Evolutionary conservation across 83 land plant species (phyloP).

Genomic region (Thuja plicata): DNA sequence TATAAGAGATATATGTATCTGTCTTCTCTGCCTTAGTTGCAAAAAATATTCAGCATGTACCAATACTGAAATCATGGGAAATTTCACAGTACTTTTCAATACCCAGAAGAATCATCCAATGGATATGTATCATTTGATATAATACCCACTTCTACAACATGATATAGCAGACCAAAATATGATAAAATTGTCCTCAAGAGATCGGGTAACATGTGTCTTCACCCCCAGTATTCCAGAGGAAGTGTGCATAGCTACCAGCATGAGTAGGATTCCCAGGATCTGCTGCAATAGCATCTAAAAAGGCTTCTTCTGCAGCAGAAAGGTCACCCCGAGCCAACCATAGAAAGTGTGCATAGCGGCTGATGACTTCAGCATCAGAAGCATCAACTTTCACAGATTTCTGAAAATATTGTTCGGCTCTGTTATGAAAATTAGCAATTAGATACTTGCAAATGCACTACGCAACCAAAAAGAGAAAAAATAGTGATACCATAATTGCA

Average conservation of each 20-base stretch:
- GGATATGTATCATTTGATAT: neutral
- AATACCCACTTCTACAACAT: conserved; percentile 9
- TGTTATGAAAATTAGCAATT: conserved; percentile 23
- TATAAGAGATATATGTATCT: neutral
- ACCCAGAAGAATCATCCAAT: neutral
- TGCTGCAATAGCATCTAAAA: conserved; percentile 58
- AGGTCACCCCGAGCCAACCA: conserved; percentile 74
- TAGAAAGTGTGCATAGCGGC: conserved; percentile 72
- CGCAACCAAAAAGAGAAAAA: neutral
- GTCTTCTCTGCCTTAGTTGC: conserved; percentile 6
- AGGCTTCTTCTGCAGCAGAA: conserved; percentile 74
- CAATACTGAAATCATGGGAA: neutral
- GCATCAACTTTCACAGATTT: conserved; percentile 59
- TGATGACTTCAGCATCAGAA: conserved; percentile 68
- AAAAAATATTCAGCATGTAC: conserved; percentile 5
- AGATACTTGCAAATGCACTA: neutral
- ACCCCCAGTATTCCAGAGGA: conserved; percentile 86
- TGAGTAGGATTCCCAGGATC: conserved; percentile 72
- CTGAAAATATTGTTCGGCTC: conserved; percentile 83
- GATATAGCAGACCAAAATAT: neutral
- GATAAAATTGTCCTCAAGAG: conserved; percentile 1
- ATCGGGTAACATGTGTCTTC: conserved; percentile 74
- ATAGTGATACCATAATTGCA: no score
- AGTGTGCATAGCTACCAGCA: conserved; percentile 79
- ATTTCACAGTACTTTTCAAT: conserved; percentile 5